Evolutionary conservation across 2,329 filamentous ascomycete genomes (phyloP), one percentile per base, ranked within the genome.

Genomic region (Cladophialophora immunda): DNA sequence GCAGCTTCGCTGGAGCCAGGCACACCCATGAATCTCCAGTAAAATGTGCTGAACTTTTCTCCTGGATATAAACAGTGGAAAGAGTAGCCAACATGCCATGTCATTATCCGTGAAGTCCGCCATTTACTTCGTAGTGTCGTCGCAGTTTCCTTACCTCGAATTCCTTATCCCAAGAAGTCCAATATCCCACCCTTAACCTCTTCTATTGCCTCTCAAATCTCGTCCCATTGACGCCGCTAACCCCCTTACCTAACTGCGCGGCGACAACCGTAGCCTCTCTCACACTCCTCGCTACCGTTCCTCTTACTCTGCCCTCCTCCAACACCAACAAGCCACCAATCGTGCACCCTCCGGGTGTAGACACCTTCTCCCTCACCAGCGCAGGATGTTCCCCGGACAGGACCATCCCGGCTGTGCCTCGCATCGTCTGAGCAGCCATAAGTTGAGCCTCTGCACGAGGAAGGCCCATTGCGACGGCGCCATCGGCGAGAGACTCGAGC

Each of bases 251-350:
- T 65, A 87, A 75, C 71, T 86, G 78, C 62, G 82, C 82, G 3
- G 86, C 86, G 65, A 88, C 81, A 36, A 84, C 83, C n/a, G 87
- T 87, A 6, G 86, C 85, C 73, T 88, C 86, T 67, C 86, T 78
- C 19, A 89, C 80, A 76, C 88, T 91, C 72, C 90, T 84, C 32
- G 87, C 83, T 71, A 92, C 86, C n/a, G 89, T 84, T 27, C 89
- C 89, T 38, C 87, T 83, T 52, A 92, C 92, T n/a, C 86, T 88
- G 7, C 90, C 87, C 74, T 98, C 94, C 78, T 98, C 95, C 38
- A 90, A 76, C 25, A 87, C 86, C 75, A 88, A 78, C 68, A 89
- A 73, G 0, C 87, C 87, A 1, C 85, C 86, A 72, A 89, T 87
- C 9, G 87, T 89, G 74, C 87, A 89, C 0, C 87, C 87, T 38